Percentiles rank a stretch among this genome's conserved stretches.
Evolutionary conservation across 192 early-diverging fungal genomes (phyloP).

Genomic region (Funneliformis geosporum): DNA sequence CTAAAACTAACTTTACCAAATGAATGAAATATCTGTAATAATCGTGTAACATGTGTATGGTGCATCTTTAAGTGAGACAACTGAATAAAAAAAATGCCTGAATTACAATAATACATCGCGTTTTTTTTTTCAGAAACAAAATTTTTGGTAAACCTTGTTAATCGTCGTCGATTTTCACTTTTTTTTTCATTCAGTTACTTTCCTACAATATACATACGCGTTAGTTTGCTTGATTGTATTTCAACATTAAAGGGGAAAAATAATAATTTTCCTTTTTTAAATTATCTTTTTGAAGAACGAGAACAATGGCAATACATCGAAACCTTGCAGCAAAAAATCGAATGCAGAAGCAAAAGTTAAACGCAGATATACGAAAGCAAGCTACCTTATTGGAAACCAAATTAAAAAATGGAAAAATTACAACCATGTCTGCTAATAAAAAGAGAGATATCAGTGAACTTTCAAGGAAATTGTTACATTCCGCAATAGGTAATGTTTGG

Average conservation of each 20-base stretch:
- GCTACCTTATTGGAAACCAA: neutral
- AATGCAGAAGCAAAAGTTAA: constrained; percentile 1
- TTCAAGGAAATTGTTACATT: constrained; percentile 47
- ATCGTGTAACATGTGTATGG: too few relatives aligned
- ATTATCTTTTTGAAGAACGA: neutral
- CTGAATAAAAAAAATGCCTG: too few relatives aligned
- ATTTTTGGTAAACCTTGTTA: too few relatives aligned
- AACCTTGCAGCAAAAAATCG: neutral
- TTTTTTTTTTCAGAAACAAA: too few relatives aligned
- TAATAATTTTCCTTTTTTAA: too few relatives aligned
- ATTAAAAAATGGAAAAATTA: neutral
- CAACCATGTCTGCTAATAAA: neutral
- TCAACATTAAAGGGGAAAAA: neutral
- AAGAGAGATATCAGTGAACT: constrained; percentile 44
- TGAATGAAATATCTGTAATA: too few relatives aligned
- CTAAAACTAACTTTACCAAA: too few relatives aligned
- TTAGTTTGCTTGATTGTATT: neutral
- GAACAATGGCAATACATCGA: constrained; percentile 5
- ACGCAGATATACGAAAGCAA: neutral
- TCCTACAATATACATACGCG: neutral
- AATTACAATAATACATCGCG: too few relatives aligned
- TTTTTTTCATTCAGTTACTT: too few relatives aligned
- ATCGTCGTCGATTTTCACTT: too few relatives aligned
- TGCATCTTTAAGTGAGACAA: too few relatives aligned
- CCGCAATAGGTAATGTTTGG: constrained; percentile 42